Evolutionary conservation across 768 basidiomycete genomes (phyloP).

Genomic region (Mycena olivaceomarginata): DNA sequence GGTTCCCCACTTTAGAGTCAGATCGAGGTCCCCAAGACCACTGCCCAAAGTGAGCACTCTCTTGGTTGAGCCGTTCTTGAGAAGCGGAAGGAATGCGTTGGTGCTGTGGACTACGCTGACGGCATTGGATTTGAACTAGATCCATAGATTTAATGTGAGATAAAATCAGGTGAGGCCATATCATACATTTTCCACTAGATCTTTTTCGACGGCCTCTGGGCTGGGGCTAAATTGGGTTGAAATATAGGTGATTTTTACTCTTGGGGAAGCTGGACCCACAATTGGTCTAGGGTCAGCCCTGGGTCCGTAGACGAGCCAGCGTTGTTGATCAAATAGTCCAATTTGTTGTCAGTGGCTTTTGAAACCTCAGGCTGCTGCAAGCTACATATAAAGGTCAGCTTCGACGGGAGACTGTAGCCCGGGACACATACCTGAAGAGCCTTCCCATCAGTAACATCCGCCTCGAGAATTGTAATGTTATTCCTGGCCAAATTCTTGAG

Average conservation of each 20-base stretch:
- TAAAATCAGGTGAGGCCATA: too few relatives aligned
- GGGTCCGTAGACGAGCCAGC: neutral
- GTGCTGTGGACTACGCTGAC: conserved; percentile 19
- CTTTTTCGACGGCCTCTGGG: conserved; percentile 7
- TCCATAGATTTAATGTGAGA: neutral
- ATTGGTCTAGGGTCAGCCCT: neutral
- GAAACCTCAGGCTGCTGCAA: conserved; percentile 8
- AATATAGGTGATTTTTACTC: neutral
- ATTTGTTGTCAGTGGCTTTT: neutral
- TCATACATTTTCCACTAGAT: conserved; percentile 15
- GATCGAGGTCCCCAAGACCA: conserved; percentile 54
- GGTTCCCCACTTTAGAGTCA: conserved; percentile 43
- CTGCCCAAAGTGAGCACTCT: conserved; percentile 58
- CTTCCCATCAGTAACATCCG: too few relatives aligned
- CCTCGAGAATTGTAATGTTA: too few relatives aligned
- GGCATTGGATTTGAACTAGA: conserved; percentile 13
- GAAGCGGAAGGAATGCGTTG: conserved; percentile 26
- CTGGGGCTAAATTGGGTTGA: neutral
- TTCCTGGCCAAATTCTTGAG: neutral
- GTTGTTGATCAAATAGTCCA: conserved; percentile 30
- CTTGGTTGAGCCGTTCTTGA: neutral
- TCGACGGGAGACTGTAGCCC: neutral
- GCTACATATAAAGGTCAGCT: neutral
- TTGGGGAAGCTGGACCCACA: neutral
- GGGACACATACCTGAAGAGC: neutral